Evolutionary conservation across 768 basidiomycete species (phyloP), one percentile per base, ranked within the genome.

Genomic region (Panellus pusillus): DNA sequence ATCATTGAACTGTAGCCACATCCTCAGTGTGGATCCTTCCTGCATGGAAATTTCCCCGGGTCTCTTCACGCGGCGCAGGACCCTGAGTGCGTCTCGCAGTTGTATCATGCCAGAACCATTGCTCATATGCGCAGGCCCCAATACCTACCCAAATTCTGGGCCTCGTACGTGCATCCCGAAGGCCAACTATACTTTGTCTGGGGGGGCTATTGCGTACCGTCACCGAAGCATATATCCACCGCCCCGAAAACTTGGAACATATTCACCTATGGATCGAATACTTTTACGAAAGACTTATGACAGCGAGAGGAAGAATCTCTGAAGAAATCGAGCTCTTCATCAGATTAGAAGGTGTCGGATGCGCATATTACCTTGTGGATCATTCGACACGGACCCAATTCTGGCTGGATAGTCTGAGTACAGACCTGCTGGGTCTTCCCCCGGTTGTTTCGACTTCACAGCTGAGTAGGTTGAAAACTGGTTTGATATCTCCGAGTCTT

Each of bases 331-430:
- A 87, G 63, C 68, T 87, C 17, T 83, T 77, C 48, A 57, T 87
- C 32, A 73, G 80, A 29, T 62, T 79, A 2, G 70, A 72, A 1
- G 72, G 69, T 9, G 60, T 66, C 7, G 68, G 70, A 24, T 85
- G 82, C 68, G 70, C 64, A 15, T 86, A 86, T 63, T 87, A 87
- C 55, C 70, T 86, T 15, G 74, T 78, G 3, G 78, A 86, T 50
- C 78, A 82, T 58, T 55, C 61, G 2, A 65, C 72, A 14, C 75
- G 67, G 15, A 69, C 68, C 0, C 53, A 79, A n/a, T 85, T 84
- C 65, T 87, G 84, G 85, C 65, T 85, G n/a, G 76, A 82, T 15
- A 62, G 66, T 4, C 47, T 72, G 6, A 61, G 70, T 9, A 80
- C 78, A 2, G 71, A 77, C 0, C 61, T 65, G 0, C 67, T 86